A percentile compares a stretch with the other conserved stretches of the same genome.
Conservation (phyloP, 2,329 filamentous ascomycete genomes). For the Rugonectria rugulosa region DNA sequence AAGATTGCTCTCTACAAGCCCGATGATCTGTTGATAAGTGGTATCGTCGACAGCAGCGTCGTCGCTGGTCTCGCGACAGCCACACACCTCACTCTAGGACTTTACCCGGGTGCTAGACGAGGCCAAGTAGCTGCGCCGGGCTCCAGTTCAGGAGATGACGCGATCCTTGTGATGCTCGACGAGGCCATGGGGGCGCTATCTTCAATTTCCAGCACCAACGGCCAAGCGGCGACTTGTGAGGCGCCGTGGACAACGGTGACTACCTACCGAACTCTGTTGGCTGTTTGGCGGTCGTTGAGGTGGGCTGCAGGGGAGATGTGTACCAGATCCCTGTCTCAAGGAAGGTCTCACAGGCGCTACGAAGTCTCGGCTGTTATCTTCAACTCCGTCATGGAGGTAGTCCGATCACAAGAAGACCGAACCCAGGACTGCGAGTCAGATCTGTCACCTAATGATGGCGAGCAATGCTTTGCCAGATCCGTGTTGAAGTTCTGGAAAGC, state of each 20-base stretch:
- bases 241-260: slow-evolving; percentile 42
- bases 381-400: slow-evolving; percentile 15
- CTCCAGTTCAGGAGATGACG: slow-evolving; percentile 36
- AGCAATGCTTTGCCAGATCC: background rate
- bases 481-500: slow-evolving; percentile 14
- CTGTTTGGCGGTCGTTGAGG: slow-evolving; percentile 41
- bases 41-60: slow-evolving; percentile 44
- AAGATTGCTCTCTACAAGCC: slow-evolving; percentile 43
- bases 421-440: background rate
- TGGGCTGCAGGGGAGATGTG: slow-evolving; percentile 39
- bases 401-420: background rate
- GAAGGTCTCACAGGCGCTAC: background rate
- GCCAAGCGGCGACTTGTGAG: slow-evolving; percentile 30
- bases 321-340: background rate
- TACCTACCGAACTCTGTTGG: slow-evolving; percentile 40
- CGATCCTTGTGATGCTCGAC: slow-evolving; percentile 38
- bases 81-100: slow-evolving; percentile 39
- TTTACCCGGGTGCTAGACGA: slow-evolving; percentile 37
- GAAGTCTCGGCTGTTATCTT: slow-evolving; percentile 13
- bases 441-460: background rate
- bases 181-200: slow-evolving; percentile 34
- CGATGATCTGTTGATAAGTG: slow-evolving; percentile 44
- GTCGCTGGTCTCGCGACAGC: slow-evolving; percentile 42
- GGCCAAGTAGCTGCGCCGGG: slow-evolving; percentile 36
- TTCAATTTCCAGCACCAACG: slow-evolving; percentile 16